Percentiles rank a stretch among this genome's conserved stretches.
Evolutionary conservation across 257 asterid genomes (phyloP).

Genomic region (Nicotiana otophora): DNA sequence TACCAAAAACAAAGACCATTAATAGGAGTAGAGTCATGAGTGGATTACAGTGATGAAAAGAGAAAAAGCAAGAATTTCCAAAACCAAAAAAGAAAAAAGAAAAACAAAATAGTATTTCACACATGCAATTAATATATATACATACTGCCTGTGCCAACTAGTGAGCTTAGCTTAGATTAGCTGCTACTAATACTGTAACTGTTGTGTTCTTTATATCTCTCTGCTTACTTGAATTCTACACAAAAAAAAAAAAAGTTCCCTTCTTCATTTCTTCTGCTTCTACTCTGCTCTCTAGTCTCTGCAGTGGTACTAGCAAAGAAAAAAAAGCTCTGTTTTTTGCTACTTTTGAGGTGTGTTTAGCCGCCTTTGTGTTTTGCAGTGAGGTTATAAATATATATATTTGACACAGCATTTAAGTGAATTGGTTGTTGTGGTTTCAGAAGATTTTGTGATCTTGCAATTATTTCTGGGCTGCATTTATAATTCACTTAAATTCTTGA

Average conservation of each 20-base stretch:
- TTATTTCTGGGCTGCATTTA: conserved; percentile 19
- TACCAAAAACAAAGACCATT: conserved; percentile 9
- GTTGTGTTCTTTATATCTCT: conserved; percentile 3
- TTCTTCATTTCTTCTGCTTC: neutral
- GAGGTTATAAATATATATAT: neutral
- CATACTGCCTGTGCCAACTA: neutral
- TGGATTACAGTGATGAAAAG: conserved; percentile 30
- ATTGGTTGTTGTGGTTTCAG: neutral
- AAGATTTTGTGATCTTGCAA: neutral
- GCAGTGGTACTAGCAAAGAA: neutral
- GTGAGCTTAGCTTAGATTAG: conserved; percentile 9
- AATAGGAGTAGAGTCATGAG: conserved; percentile 22
- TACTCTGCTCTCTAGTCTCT: neutral
- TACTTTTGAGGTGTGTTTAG: conserved; percentile 29
- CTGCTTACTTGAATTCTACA: conserved; percentile 6
- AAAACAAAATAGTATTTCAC: neutral
- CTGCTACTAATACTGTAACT: neutral
- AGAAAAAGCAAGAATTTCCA: conserved; percentile 12
- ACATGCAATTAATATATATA: conserved; percentile 14
- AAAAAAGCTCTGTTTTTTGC: conserved; percentile 5
- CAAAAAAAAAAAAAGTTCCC: neutral
- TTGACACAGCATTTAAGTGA: conserved; percentile 21
- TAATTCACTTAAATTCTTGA: neutral
- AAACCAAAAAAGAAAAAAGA: conserved; percentile 1
- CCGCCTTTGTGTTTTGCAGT: conserved; percentile 32